Evolutionary conservation across 2,329 filamentous ascomycete species (phyloP), one percentile per base, ranked within the genome.

Genomic region (Colletotrichum paranaense): DNA sequence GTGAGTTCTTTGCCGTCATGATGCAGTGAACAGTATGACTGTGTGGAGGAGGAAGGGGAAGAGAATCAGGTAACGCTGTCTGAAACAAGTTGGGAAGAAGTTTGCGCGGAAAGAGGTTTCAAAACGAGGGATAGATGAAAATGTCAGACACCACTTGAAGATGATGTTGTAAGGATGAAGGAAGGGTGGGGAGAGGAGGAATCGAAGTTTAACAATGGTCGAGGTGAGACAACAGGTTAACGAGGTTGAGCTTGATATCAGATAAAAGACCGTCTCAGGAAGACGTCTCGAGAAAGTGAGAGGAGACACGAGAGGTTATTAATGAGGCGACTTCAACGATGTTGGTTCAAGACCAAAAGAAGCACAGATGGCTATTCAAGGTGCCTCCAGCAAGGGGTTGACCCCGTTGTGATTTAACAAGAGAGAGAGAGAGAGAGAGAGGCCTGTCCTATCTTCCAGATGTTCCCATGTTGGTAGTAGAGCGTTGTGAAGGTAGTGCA

Each of bases 391-490:
- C 69, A 75, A 59, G 73, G 70, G 69, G 59, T 28, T 19, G 14
- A 49, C 55, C 60, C 60, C 52, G 49, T 73, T 75, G 42, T 46
- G 70, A 73, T 75, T 63, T 73, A 74, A 62, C 49, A 30, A 55
- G 32, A 57, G 32, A 30, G 30, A 30, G 30, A 30, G 30, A 30
- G 28, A 32, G 30, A 32, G 32, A 32, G 64, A 46, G 55, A 55
- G 26, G 35, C 28, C 56, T 12, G 7, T 46, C 42, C 42, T 46
- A 46, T 46, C 62, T 38, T 62, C 26, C 32, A 56, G 46, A 69
- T 55, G 60, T 46, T 46, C 32, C 59, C 66, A 73, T 30, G 69
- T 53, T 38, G 32, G 14, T 19, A 55, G 32, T 11, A 63, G 57
- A 14, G 57, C 30, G 35, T n/a, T n/a, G n/a, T n/a, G n/a, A n/a